These are phyloP conservation scores for Gymnopilus dilepis DNA, from an alignment of 768 basidiomycete genomes.

Conservation along the genomic window DNA sequence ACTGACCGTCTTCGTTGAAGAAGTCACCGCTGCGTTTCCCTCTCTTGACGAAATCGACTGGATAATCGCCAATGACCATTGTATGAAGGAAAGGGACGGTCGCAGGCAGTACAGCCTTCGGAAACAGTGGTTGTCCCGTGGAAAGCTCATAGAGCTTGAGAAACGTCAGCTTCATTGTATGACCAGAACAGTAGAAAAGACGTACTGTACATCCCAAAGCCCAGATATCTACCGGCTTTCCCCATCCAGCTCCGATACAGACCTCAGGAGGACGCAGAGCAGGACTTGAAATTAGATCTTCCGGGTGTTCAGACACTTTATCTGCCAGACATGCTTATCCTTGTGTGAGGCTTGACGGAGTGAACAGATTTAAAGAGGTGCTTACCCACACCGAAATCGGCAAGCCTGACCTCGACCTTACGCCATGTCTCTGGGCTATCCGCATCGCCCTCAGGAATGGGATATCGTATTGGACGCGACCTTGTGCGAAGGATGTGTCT, in stretches of 20 bases:
- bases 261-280: conserved; percentile 1
- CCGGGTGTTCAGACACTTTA: not conserved
- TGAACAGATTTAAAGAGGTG: no score
- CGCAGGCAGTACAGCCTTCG: not conserved
- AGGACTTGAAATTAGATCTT: not conserved
- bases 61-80: not conserved
- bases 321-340: not conserved
- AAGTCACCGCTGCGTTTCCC: not conserved
- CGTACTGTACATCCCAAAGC: not conserved
- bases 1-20: not conserved
- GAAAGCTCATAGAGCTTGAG: conserved; percentile 1
- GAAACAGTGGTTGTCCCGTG: not conserved
- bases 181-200: not conserved
- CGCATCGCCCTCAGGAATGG: not conserved
- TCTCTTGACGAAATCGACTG: not conserved
- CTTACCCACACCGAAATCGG: not conserved
- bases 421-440: conserved; percentile 1
- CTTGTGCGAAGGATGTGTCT: not conserved
- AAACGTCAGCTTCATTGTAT: not conserved
- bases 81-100: not conserved
- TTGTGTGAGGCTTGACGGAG: not conserved
- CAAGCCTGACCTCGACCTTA: not conserved
- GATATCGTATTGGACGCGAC: conserved; percentile 3
- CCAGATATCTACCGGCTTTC: not conserved
- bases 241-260: conserved; percentile 5